Percentiles rank a stretch among this genome's conserved stretches.
Conservation (phyloP, 805 yeast genomes). For the Myxozyma udenii region DNA sequence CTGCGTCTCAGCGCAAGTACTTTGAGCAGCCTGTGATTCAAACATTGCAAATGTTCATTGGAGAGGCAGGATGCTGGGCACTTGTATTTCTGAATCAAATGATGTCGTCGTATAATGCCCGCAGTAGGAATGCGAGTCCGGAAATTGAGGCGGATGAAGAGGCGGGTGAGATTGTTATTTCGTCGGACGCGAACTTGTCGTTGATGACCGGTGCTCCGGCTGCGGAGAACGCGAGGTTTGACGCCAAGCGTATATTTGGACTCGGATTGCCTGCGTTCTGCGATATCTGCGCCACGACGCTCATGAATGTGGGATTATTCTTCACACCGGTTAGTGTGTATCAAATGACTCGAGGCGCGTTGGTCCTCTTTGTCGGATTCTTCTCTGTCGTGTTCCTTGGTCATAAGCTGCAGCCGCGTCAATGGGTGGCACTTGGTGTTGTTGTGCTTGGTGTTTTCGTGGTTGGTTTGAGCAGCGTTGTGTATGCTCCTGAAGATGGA, state of each 20-base stretch:
- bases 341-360: constrained; percentile 81
- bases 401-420: constrained; percentile 53
- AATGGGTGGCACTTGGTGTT: constrained; percentile 65
- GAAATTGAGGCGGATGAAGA: constrained; percentile 4
- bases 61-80: constrained; percentile 55
- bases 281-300: constrained; percentile 69
- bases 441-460: constrained; percentile 67
- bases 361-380: constrained; percentile 71
- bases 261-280: constrained; percentile 64
- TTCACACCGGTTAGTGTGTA: constrained; percentile 76
- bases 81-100: constrained; percentile 33
- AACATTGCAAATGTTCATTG: constrained; percentile 77
- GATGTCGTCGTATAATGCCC: background rate
- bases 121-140: background rate
- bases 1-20: constrained; percentile 44
- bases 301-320: constrained; percentile 70
- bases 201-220: constrained; percentile 7
- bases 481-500: constrained; percentile 28
- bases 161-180: background rate
- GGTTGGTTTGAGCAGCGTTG: constrained; percentile 69
- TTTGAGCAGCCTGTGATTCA: constrained; percentile 80
- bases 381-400: constrained; percentile 62
- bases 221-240: constrained; percentile 12
- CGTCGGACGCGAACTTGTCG: constrained; percentile 14
- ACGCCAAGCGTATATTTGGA: constrained; percentile 38